Evolutionary conservation across 257 asterid species (phyloP).

Genomic region (Rubia yunnanensis): DNA sequence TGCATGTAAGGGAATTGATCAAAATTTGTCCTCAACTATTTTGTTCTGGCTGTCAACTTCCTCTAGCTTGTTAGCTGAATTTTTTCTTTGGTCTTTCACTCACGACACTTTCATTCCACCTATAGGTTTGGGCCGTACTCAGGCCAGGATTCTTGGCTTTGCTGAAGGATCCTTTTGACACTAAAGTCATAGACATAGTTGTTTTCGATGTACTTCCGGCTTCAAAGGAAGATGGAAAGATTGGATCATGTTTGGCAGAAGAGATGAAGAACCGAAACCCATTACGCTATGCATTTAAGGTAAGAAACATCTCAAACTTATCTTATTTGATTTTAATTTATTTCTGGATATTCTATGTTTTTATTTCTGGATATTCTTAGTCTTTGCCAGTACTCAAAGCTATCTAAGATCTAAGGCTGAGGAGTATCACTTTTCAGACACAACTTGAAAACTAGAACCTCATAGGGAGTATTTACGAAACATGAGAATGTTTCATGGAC

Average conservation of each 20-base stretch:
- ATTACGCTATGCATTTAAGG: slow-evolving; percentile 77
- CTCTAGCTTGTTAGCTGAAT: background rate
- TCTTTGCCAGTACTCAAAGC: background rate
- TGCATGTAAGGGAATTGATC: background rate
- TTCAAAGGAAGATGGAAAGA: slow-evolving; percentile 41
- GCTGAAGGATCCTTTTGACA: slow-evolving; percentile 65
- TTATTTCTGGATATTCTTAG: background rate
- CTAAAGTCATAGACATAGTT: slow-evolving; percentile 65
- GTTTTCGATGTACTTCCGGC: slow-evolving; percentile 55
- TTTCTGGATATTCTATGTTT: background rate
- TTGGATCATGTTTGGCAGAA: slow-evolving; percentile 44
- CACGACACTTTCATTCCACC: slow-evolving; percentile 16
- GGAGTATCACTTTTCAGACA: background rate
- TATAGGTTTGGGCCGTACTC: slow-evolving; percentile 90
- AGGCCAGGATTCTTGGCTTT: slow-evolving; percentile 90
- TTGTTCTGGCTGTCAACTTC: background rate
- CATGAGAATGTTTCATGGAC: no score
- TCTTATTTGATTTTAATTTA: background rate
- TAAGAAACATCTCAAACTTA: slow-evolving; percentile 15
- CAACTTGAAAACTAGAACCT: background rate
- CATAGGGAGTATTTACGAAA: background rate
- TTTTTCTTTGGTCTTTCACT: background rate
- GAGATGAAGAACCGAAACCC: slow-evolving; percentile 52
- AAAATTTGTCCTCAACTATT: background rate
- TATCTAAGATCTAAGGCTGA: background rate